These are phyloP conservation scores for Chrysosphaeria jannelii DNA, from an alignment of 2,329 filamentous ascomycete genomes.

Conservation along the genomic window DNA sequence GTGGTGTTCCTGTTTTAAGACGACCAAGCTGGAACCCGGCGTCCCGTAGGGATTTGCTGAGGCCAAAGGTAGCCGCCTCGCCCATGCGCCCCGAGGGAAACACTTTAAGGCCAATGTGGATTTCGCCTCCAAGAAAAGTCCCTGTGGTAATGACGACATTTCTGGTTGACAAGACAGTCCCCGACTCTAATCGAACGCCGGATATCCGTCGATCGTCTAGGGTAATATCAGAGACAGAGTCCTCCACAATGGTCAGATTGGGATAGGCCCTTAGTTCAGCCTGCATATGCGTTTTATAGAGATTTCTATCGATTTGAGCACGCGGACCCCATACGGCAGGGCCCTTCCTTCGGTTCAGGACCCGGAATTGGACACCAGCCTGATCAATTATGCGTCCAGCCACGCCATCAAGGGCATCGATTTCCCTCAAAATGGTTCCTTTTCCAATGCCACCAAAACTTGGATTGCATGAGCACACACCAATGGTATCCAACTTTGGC, in stretches of 20 bases:
- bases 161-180: conserved; percentile 49
- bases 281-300: conserved; percentile 79
- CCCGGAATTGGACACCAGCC: conserved; percentile 75
- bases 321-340: conserved; percentile 91
- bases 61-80: conserved; percentile 69
- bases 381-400: conserved; percentile 76
- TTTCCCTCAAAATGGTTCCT: conserved; percentile 79
- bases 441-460: conserved; percentile 98
- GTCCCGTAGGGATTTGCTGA: conserved; percentile 69
- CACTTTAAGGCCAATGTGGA: conserved; percentile 67
- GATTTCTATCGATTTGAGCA: conserved; percentile 72
- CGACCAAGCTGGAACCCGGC: conserved; percentile 75
- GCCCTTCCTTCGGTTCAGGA: conserved; percentile 69
- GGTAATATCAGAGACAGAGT: conserved; percentile 79
- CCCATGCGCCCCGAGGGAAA: conserved; percentile 80
- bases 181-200: conserved; percentile 64
- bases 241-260: conserved; percentile 53
- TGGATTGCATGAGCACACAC: conserved; percentile 87
- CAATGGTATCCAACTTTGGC: conserved; percentile 63
- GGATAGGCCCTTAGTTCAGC: conserved; percentile 54
- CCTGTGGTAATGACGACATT: conserved; percentile 87
- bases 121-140: conserved; percentile 84
- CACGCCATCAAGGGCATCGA: conserved; percentile 80
- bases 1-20: conserved; percentile 86
- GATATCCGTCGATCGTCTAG: conserved; percentile 35